Conservation (phyloP, 257 asterid species). For the Eucommia ulmoides region DNA sequence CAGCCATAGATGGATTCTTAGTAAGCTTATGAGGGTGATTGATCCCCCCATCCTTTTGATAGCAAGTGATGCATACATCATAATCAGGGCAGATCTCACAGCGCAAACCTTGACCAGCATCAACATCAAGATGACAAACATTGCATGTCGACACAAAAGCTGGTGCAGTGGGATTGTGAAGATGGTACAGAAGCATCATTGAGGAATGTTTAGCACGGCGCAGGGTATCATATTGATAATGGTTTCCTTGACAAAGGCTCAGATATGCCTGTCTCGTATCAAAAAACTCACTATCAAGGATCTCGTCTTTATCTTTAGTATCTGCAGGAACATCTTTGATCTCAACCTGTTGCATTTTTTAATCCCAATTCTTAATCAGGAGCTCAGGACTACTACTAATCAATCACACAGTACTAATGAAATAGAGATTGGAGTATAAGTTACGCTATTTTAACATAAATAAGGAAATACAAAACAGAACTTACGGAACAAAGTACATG, state of each 20-base stretch:
- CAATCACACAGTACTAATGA: neutral
- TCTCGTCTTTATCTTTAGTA: constrained; percentile 79
- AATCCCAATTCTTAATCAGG: too few species aligned
- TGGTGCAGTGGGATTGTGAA: constrained; percentile 98
- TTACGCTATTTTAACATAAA: neutral
- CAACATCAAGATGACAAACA: constrained; percentile 70
- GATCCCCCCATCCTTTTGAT: constrained; percentile 67
- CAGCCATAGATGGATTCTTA: constrained; percentile 62
- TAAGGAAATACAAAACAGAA: constrained; percentile 8
- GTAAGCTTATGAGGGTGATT: constrained; percentile 87
- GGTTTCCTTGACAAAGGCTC: constrained; percentile 97
- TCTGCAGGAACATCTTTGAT: constrained; percentile 56
- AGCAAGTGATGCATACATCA: constrained; percentile 81
- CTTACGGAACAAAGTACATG: constrained; percentile 74
- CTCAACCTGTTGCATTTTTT: constrained; percentile 46
- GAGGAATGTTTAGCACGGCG: constrained; percentile 98
- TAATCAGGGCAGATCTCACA: constrained; percentile 94
- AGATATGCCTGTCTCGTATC: constrained; percentile 98
- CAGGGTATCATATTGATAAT: constrained; percentile 94
- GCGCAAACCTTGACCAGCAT: constrained; percentile 98
- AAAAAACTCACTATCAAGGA: constrained; percentile 93
- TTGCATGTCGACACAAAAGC: constrained; percentile 71
- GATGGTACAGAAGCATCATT: constrained; percentile 97
- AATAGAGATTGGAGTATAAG: neutral
- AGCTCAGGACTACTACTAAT: too few species aligned